Evolutionary conservation across 805 yeast genomes (phyloP).

Genomic region (Teunomyces barrocoloradensis): DNA sequence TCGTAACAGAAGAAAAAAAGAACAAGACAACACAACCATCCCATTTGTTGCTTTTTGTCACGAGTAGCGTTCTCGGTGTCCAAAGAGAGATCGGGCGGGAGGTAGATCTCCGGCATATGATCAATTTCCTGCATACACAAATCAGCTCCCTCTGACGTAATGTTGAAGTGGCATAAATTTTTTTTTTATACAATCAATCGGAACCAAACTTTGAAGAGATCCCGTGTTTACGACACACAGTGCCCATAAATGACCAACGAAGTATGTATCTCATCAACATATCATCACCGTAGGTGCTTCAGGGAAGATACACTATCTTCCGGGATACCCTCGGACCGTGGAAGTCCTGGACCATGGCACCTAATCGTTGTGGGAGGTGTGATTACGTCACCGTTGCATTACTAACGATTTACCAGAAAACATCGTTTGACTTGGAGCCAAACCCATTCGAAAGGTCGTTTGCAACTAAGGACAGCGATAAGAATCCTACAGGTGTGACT

Average conservation of each 20-base stretch:
- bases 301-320: neutral
- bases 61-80: too few relatives aligned
- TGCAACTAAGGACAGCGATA: slow-evolving; percentile 54
- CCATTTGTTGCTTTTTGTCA: too few relatives aligned
- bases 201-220: neutral
- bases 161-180: neutral
- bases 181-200: neutral
- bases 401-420: slow-evolving; percentile 32
- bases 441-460: slow-evolving; percentile 95
- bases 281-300: neutral
- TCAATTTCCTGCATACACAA: neutral
- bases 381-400: slow-evolving; percentile 16
- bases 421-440: slow-evolving; percentile 77
- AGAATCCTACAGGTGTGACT: neutral
- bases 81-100: neutral
- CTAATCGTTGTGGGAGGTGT: neutral
- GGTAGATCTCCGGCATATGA: neutral
- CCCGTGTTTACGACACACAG: neutral
- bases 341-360: neutral
- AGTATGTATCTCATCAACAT: neutral
- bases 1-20: too few relatives aligned
- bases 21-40: too few relatives aligned
- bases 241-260: neutral
- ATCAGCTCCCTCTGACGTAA: neutral
- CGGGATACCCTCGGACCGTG: neutral